Percentiles rank a stretch among this genome's conserved stretches.
phyloP scores from a whole-genome alignment of 352 stramenopile species.

The Globisporangium echinulatum region DNA sequence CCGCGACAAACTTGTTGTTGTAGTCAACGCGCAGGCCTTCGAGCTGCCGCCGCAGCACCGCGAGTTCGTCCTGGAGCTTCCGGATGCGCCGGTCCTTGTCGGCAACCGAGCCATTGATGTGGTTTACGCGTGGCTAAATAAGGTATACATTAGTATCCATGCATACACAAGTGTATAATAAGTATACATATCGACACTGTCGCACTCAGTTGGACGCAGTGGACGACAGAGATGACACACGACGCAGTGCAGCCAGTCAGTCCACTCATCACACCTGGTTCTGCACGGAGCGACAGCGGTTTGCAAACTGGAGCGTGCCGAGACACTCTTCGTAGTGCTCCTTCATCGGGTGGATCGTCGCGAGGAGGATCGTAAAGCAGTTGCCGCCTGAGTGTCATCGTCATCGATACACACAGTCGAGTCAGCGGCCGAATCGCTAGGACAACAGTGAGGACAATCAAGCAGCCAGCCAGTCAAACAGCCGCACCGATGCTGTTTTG shows the following conservation, averaged over 20 bases:
- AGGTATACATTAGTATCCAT: not conserved
- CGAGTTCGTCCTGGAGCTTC: slow-evolving; percentile 74
- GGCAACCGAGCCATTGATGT: slow-evolving; percentile 77
- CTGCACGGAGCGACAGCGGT: slow-evolving; percentile 86
- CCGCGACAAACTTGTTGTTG: slow-evolving; percentile 66
- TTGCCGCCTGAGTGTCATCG: slow-evolving; percentile 52
- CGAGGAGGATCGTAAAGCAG: slow-evolving; percentile 78
- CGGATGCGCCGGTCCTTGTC: slow-evolving; percentile 83
- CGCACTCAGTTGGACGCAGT: not conserved
- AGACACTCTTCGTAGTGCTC: slow-evolving; percentile 90
- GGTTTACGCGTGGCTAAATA: slow-evolving; percentile 63
- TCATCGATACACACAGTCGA: no score
- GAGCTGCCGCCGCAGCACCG: slow-evolving; percentile 49
- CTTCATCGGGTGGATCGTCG: slow-evolving; percentile 85
- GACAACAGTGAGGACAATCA: not conserved
- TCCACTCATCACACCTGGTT: slow-evolving; percentile 55
- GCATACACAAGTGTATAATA: no score
- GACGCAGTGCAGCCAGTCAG: no score
- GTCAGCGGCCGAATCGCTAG: not conserved
- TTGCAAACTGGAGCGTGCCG: slow-evolving; percentile 88
- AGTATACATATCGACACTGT: no score
- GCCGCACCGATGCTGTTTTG: slow-evolving; percentile 76
- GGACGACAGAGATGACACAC: no score
- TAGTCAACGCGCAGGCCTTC: slow-evolving; percentile 66
- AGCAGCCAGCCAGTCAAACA: no score